phyloP scores from a whole-genome alignment of 2,329 filamentous ascomycete species.

The Colletotrichum zoysiae region DNA sequence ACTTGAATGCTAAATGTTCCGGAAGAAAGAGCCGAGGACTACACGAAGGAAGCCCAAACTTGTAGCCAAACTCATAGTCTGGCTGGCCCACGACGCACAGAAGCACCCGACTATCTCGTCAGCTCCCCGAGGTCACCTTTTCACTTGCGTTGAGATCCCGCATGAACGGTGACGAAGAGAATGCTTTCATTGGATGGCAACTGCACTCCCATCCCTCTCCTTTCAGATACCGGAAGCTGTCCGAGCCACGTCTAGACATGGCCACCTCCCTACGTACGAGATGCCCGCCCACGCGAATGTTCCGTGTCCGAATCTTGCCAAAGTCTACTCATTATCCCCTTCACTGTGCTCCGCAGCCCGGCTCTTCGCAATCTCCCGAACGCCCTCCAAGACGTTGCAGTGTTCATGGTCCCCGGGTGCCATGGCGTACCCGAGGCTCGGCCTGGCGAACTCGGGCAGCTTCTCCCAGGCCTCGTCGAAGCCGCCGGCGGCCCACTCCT shows the following conservation, averaged over 20 bases:
- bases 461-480: constrained; percentile 49
- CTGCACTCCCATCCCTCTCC: neutral
- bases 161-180: neutral
- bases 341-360: neutral
- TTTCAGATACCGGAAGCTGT: neutral
- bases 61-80: neutral
- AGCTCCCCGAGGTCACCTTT: neutral
- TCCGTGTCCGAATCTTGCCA: neutral
- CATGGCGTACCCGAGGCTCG: constrained; percentile 43
- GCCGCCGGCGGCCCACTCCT: constrained; percentile 34
- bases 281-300: neutral
- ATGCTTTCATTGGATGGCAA: neutral
- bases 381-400: neutral
- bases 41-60: neutral
- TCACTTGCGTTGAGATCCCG: neutral
- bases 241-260: neutral
- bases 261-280: neutral
- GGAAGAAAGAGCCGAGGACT: neutral
- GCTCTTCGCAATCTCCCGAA: neutral
- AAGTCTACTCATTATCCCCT: neutral
- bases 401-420: constrained; percentile 16
- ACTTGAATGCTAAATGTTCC: neutral
- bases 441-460: constrained; percentile 49
- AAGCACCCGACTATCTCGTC: neutral
- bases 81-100: neutral